Conservation (phyloP, 306 rosid species). For the Malus sylvestris region DNA sequence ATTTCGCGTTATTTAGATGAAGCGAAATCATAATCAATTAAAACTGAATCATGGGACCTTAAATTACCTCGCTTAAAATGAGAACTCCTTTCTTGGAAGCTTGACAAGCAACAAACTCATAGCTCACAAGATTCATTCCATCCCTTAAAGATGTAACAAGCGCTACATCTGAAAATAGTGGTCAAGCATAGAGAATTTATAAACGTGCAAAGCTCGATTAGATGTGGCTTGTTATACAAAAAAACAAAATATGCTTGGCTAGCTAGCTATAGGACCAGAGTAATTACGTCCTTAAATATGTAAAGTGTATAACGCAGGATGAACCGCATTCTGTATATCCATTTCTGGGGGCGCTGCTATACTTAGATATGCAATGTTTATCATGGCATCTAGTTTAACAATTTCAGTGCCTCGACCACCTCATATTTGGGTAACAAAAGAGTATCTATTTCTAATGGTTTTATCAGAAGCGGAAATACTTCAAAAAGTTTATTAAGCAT, state of each 20-base stretch:
- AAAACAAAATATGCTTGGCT: not conserved
- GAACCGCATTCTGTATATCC: not conserved
- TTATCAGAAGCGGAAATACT: not conserved
- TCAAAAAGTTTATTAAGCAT: not conserved
- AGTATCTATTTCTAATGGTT: not conserved
- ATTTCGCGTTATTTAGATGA: not conserved
- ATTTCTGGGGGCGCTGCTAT: not conserved
- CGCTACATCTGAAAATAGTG: conserved; percentile 66
- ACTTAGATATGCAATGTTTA: not conserved
- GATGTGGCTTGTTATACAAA: not conserved
- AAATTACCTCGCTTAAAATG: conserved; percentile 82
- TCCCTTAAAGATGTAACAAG: conserved; percentile 94
- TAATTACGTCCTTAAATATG: not conserved
- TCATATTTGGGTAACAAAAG: not conserved
- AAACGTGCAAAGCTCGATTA: not conserved
- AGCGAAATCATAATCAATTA: not conserved
- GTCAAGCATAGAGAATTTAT: not conserved
- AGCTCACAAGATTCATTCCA: conserved; percentile 99
- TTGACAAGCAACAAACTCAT: conserved; percentile 94
- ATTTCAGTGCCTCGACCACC: not conserved
- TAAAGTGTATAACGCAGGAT: not conserved
- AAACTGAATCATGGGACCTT: not conserved
- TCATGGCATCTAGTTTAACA: not conserved
- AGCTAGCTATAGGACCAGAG: not conserved
- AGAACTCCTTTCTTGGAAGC: conserved; percentile 95